These are phyloP conservation scores for Trichoderma atroviride DNA, from an alignment of 2,329 filamentous ascomycete genomes.

Conservation along the genomic window DNA sequence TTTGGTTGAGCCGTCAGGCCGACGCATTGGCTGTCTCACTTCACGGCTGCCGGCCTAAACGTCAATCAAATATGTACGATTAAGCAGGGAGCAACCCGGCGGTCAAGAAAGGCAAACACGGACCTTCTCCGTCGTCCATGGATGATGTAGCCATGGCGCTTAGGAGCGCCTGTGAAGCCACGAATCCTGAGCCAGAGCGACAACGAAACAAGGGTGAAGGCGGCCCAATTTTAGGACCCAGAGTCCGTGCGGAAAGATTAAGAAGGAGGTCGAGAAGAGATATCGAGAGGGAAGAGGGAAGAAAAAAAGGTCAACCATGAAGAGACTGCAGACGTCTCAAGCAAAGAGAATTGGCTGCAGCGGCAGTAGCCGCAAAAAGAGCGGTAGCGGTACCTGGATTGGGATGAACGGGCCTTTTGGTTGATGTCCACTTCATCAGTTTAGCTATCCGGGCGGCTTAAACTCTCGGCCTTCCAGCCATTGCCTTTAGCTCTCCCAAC, in stretches of 20 bases:
- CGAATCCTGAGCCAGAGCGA: not conserved
- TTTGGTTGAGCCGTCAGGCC: slow-evolving; percentile 6
- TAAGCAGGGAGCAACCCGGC: not conserved
- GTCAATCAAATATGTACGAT: not conserved
- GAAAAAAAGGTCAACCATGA: not conserved
- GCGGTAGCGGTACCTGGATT: slow-evolving; percentile 19
- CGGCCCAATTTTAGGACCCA: slow-evolving; percentile 11
- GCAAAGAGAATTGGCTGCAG: slow-evolving; percentile 2
- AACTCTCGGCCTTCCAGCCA: not conserved
- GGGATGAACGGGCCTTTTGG: slow-evolving; percentile 20
- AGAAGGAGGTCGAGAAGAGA: not conserved
- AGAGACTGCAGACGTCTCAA: not conserved
- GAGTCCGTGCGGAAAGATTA: slow-evolving; percentile 18
- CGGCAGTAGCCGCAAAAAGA: slow-evolving; percentile 11
- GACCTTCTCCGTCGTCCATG: not conserved
- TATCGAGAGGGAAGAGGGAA: not conserved
- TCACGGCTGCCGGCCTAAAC: not conserved
- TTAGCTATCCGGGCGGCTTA: slow-evolving; percentile 19
- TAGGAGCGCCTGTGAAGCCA: slow-evolving; percentile 15
- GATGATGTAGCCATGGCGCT: slow-evolving; percentile 9
- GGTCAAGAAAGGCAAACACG: slow-evolving; percentile 20
- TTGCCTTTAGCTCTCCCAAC: slow-evolving; percentile 4
- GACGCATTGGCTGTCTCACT: slow-evolving; percentile 19
- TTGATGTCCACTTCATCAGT: slow-evolving; percentile 15
- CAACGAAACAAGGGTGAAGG: slow-evolving; percentile 13